Base-by-base conservation (phyloP, 2,329 filamentous ascomycete species). In the Cladophialophora chaetospira region DNA sequence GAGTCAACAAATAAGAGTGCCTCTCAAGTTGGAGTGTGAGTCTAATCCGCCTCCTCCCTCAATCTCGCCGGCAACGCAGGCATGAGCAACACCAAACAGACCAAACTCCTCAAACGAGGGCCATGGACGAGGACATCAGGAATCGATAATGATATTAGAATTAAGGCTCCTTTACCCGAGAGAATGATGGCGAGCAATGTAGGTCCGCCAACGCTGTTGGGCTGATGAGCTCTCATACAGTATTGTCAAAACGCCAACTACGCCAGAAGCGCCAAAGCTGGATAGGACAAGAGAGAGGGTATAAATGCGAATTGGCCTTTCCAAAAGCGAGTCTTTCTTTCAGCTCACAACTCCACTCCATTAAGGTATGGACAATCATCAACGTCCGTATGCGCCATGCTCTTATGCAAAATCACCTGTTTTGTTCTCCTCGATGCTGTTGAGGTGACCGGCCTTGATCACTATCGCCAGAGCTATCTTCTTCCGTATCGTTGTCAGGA, bases 401-500 rank as follows among this genome's bases (percentile, higher is more conserved):
- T 57, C n/a, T 31, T 43, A 31, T 21, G 44, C 15, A 31, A 29
- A 35, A 28, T 55, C 49, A 53, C 49, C 51, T 44, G 26, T 42
- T 29, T 4, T 40, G 46, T 23, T 43, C 25, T 25, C 48, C 51
- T 9, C 48, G 21, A 23, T 19, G 19, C 15, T 31, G n/a, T 17
- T 48, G 57, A 9, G 60, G 52, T 3, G 51, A 60, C 15, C 44
- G 40, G 3, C 35, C 50, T 29, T 31, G 48, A 36, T 63, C 60
- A 42, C 60, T 63, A 36, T 63, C 60, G 44, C 60, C 60, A 28
- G 53, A 53, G 59, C 59, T 62, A 31, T 63, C 54, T 29, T 62
- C 57, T 21, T 53, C 55, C 9, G 47, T n/a, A n/a, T n/a, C n/a
- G n/a, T n/a, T 38, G 17, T 58, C 58, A 26, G 31, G 28, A 23